Evolutionary conservation across 768 basidiomycete genomes (phyloP), one percentile per base, ranked within the genome.

Genomic region (Rhizopogon vulgaris): DNA sequence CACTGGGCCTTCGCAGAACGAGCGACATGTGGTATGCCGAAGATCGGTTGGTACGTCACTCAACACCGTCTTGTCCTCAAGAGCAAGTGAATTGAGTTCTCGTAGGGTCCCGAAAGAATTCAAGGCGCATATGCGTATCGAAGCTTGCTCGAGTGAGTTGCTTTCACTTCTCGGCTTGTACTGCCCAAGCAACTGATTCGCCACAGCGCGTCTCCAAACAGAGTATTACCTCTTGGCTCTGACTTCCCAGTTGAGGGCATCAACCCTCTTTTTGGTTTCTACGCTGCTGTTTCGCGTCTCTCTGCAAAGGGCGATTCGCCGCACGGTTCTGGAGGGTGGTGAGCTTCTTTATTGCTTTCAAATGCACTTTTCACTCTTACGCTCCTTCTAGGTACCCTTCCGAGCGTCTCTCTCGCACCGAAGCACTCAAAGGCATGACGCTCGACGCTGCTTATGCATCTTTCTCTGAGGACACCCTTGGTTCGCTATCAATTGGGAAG

Each of bases 21-120:
- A 92, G 86, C 46, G 91, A 94, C 56, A 96, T 96, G 94, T 79
- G 81, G 71, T 97, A 94, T 60, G 94, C 93, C 1, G 91, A 96
- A 65, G 73, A 66, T 7, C 82, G 94, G 53, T 63, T 97, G 57
- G 90, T 87, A 58, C 8, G 11, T 22, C 8, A 72, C 61, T 1
- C 18, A 2, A 6, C 41, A 24, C 42, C 18, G 7, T 24, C 24
- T 2, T 37, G 17, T 41, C 36, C 42, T 24, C 7, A 27, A 30
- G 1, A 28, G 14, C 43, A 36, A 15, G 38, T 54, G 18, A 59
- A 34, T 6, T 17, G 12, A 22, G 4, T 27, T 27, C n/a, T 3
- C 11, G 3, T 38, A 90, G 90, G 93, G 95, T 1, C 72, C 84
- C 0, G 79, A 87, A 39, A 76, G 95, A 18, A 86, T 95, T 52